phyloP scores from a whole-genome alignment of 768 basidiomycete genomes.

The Mycena maculata region DNA sequence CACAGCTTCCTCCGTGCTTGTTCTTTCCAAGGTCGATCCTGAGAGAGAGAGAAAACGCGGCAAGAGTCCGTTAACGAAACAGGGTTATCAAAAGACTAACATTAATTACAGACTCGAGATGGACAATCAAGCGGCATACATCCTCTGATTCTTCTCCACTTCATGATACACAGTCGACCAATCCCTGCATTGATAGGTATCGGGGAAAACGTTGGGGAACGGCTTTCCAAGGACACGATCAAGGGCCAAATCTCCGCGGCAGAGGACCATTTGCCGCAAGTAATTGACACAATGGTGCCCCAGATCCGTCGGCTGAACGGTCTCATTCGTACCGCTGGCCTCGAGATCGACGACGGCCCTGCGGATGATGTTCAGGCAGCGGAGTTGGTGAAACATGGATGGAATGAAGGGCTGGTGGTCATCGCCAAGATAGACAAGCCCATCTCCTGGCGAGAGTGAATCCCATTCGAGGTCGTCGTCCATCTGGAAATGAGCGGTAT shows the following conservation, averaged over 20 bases:
- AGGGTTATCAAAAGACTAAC: too few relatives aligned
- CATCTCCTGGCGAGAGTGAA: slow-evolving; percentile 40
- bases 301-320: neutral
- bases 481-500: slow-evolving; percentile 18
- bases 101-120: too few relatives aligned
- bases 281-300: slow-evolving; percentile 24
- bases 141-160: slow-evolving; percentile 26
- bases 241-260: slow-evolving; percentile 3
- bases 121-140: too few relatives aligned
- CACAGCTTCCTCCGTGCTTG: too few relatives aligned
- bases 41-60: too few relatives aligned
- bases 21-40: too few relatives aligned
- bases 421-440: slow-evolving; percentile 7
- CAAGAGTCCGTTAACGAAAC: too few relatives aligned
- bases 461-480: slow-evolving; percentile 2
- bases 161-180: slow-evolving; percentile 29
- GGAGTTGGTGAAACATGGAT: slow-evolving; percentile 46
- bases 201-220: slow-evolving; percentile 8
- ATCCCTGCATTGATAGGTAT: slow-evolving; percentile 28
- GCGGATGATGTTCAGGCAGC: slow-evolving; percentile 41
- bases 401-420: slow-evolving; percentile 39
- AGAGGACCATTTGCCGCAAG: slow-evolving; percentile 24
- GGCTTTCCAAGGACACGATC: slow-evolving; percentile 25
- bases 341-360: slow-evolving; percentile 38
- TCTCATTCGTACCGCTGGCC: slow-evolving; percentile 40